A percentile compares a stretch with the other conserved stretches of the same genome.
These are phyloP conservation scores for Citrus medica DNA, from an alignment of 345 rosid species.

Conservation along the genomic window DNA sequence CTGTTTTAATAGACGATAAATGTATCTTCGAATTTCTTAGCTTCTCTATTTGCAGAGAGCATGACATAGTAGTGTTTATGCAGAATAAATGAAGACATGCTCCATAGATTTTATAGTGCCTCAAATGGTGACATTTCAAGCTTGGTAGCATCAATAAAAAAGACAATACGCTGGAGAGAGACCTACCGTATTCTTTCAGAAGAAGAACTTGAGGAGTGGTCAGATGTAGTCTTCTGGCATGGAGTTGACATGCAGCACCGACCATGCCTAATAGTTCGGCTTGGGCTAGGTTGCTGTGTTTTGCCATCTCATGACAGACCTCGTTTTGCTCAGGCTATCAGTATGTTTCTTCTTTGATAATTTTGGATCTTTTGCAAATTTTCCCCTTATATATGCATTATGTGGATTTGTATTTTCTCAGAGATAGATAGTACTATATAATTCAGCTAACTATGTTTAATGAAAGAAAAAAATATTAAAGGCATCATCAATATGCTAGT, in stretches of 20 bases:
- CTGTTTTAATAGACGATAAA: constrained; percentile 6
- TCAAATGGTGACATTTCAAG: constrained; percentile 74
- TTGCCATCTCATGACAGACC: constrained; percentile 77
- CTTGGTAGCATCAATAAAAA: constrained; percentile 73
- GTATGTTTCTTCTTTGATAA: constrained; percentile 43
- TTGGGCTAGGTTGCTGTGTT: constrained; percentile 71
- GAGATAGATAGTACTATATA: neutral
- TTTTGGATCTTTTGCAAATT: neutral
- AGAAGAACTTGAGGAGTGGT: constrained; percentile 83
- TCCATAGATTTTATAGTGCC: constrained; percentile 65
- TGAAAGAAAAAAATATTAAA: neutral
- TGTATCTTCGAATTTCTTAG: constrained; percentile 17
- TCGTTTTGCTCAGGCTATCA: constrained; percentile 79
- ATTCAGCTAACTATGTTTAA: neutral
- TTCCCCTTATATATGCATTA: neutral
- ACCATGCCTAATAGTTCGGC: constrained; percentile 85
- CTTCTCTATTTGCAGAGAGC: constrained; percentile 26
- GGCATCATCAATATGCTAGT: neutral
- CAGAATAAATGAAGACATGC: constrained; percentile 83
- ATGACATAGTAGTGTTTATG: constrained; percentile 41
- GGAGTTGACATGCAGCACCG: constrained; percentile 71
- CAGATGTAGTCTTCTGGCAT: constrained; percentile 90
- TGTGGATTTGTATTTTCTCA: neutral
- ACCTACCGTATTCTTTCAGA: constrained; percentile 69
- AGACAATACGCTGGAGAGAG: constrained; percentile 90